Conservation (phyloP, 768 basidiomycete genomes). For the Boletus sp. region DNA sequence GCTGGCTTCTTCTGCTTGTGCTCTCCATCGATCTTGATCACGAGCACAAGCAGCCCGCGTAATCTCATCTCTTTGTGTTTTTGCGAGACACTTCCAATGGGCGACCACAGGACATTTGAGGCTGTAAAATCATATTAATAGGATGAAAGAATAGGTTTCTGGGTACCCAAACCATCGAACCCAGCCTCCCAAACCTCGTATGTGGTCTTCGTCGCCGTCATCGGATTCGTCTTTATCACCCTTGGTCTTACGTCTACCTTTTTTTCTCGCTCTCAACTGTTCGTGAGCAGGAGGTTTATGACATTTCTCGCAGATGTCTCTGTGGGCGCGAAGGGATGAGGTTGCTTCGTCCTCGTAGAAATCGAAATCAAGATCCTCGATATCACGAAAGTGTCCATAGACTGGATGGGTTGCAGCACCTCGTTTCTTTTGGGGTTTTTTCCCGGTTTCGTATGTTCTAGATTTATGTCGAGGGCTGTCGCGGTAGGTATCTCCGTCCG, state of each 20-base stretch:
- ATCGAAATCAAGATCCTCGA: conserved; percentile 40
- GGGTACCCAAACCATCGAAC: conserved; percentile 66
- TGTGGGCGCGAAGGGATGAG: conserved; percentile 55
- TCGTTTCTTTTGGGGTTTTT: conserved; percentile 29
- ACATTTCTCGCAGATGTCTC: conserved; percentile 70
- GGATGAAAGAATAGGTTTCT: neutral
- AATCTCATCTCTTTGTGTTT: conserved; percentile 67
- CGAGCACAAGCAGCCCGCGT: conserved; percentile 57
- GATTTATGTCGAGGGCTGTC: conserved; percentile 24
- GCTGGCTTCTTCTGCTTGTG: conserved; percentile 22
- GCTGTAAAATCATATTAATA: conserved; percentile 36
- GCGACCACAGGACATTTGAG: conserved; percentile 72
- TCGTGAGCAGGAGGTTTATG: conserved; percentile 56
- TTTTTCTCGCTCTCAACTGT: conserved; percentile 46
- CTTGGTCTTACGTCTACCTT: conserved; percentile 38
- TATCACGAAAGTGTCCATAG: conserved; percentile 45
- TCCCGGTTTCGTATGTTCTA: neutral
- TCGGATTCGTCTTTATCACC: conserved; percentile 42
- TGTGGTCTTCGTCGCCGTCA: conserved; percentile 51
- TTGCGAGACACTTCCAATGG: conserved; percentile 75
- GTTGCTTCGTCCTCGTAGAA: conserved; percentile 54
- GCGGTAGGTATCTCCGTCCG: conserved; percentile 33
- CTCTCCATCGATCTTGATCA: conserved; percentile 43
- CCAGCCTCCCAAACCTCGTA: conserved; percentile 69
- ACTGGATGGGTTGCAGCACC: conserved; percentile 42